Percentiles rank a stretch among this genome's conserved stretches.
Evolutionary conservation across 2,329 filamentous ascomycete genomes (phyloP).

Genomic region (Leptographium galeiforme): DNA sequence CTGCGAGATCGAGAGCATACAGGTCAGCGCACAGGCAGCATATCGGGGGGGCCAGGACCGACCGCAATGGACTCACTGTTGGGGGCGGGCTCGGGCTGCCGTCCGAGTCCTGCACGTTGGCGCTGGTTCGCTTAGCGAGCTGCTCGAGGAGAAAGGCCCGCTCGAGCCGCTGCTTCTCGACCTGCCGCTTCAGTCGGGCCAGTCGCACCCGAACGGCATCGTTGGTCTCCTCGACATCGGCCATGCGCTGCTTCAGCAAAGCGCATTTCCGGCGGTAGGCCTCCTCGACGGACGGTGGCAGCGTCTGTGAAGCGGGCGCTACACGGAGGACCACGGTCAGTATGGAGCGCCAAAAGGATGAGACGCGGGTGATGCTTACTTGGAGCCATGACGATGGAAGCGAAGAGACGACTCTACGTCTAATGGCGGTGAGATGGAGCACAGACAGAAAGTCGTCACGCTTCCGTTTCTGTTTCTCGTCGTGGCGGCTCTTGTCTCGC

Average conservation of each 20-base stretch:
- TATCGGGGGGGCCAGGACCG: slow-evolving; percentile 1
- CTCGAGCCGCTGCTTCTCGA: slow-evolving; percentile 85
- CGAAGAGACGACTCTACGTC: not conserved
- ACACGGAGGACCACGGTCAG: not conserved
- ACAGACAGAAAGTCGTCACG: no score
- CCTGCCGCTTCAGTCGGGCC: slow-evolving; percentile 64
- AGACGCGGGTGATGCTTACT: not conserved
- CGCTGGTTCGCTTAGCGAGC: slow-evolving; percentile 59
- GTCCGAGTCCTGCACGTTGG: slow-evolving; percentile 65
- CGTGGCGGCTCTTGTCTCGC: no score
- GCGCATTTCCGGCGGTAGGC: slow-evolving; percentile 96
- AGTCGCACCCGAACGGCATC: slow-evolving; percentile 71
- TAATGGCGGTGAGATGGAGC: not conserved
- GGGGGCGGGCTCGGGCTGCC: slow-evolving; percentile 68
- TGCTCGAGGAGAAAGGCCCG: slow-evolving; percentile 63
- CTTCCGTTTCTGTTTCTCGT: not conserved
- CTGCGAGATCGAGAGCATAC: slow-evolving; percentile 23
- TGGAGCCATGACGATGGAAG: not conserved
- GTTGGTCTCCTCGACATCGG: slow-evolving; percentile 85
- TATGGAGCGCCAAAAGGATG: not conserved
- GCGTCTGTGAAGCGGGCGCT: slow-evolving; percentile 18
- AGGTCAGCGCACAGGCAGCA: not conserved
- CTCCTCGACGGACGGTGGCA: slow-evolving; percentile 84
- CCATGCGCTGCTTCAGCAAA: slow-evolving; percentile 79
- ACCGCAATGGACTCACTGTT: slow-evolving; percentile 38